These are phyloP conservation scores for Rutstroemia sp. DNA, from an alignment of 2,329 filamentous ascomycete genomes.

Conservation along the genomic window DNA sequence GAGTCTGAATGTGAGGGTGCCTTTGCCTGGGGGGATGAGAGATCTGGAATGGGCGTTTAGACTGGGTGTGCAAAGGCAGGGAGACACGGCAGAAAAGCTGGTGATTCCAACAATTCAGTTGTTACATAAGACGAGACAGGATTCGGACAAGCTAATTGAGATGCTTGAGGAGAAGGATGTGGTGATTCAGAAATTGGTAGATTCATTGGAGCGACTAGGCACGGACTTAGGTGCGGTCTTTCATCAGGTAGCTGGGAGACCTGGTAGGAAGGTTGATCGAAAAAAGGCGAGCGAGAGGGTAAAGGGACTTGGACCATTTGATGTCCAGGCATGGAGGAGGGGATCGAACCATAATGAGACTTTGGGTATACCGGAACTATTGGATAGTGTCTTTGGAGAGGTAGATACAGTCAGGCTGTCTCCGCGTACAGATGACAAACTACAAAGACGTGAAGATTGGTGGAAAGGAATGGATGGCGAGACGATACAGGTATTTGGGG, in stretches of 20 bases:
- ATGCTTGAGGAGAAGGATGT: slow-evolving; percentile 45
- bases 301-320: slow-evolving; percentile 41
- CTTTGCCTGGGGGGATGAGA: slow-evolving; percentile 54
- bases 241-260: slow-evolving; percentile 33
- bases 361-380: slow-evolving; percentile 13
- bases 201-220: slow-evolving; percentile 44
- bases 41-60: slow-evolving; percentile 59
- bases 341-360: slow-evolving; percentile 1
- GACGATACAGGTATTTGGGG: slow-evolving; percentile 17
- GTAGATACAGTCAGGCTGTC: background rate
- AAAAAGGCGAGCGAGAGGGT: slow-evolving; percentile 31
- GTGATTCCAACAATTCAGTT: slow-evolving; percentile 39
- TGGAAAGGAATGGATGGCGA: slow-evolving; percentile 25
- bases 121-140: slow-evolving; percentile 32
- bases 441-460: slow-evolving; percentile 13
- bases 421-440: background rate
- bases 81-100: slow-evolving; percentile 37
- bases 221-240: slow-evolving; percentile 44
- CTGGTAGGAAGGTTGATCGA: slow-evolving; percentile 34
- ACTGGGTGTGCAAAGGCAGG: slow-evolving; percentile 35
- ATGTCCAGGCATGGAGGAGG: slow-evolving; percentile 26
- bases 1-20: slow-evolving; percentile 42
- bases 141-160: slow-evolving; percentile 38
- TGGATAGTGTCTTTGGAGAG: slow-evolving; percentile 19
- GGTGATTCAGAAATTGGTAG: slow-evolving; percentile 45